Evolutionary conservation across 352 stramenopile species (phyloP), one percentile per base, ranked within the genome.

Genomic region (Blastocystis sp.): DNA sequence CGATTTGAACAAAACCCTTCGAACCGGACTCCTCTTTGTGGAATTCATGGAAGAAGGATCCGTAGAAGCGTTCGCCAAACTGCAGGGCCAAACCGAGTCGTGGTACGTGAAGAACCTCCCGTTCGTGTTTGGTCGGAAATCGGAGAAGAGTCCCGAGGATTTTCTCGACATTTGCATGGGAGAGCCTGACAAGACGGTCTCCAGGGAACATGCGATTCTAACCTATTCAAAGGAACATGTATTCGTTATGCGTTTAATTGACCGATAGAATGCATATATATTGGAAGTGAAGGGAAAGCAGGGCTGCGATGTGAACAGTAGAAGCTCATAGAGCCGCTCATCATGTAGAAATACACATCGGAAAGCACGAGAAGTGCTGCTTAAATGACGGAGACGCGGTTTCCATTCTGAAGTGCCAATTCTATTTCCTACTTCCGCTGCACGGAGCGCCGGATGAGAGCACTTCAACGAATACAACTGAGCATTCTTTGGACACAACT

Each of bases 371-470:
- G 55, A 62, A 31, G n/a, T 85, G 74, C 61, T 85, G 74, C 31
- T 67, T 85, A 3, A 69, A 85, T 26, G 66, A 85, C 26, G 55
- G 55, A 45, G 74, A 85, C 50, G 74, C 74, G 2, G 50, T 85
- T 12, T 62, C 51, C 3, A 55, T 85, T 4, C 24, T 69, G 51
- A 62, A 85, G 41, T 85, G 74, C 61, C 65, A 85, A 29, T 85
- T 85, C 74, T 85, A 85, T 45, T 85, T 85, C 26, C 60, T 85
- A 55, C 74, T 85, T 37, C 74, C 74, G n/a, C 37, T n/a, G n/a
- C n/a, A n/a, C n/a, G n/a, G n/a, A n/a, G n/a, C n/a, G n/a, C n/a
- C n/a, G n/a, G n/a, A n/a, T n/a, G n/a, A n/a, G n/a, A n/a, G n/a
- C n/a, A n/a, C n/a, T n/a, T n/a, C n/a, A n/a, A n/a, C n/a, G n/a